phyloP scores from a whole-genome alignment of 2,329 filamentous ascomycete species.

The Ophiocordyceps polyrhachis-furcata region DNA sequence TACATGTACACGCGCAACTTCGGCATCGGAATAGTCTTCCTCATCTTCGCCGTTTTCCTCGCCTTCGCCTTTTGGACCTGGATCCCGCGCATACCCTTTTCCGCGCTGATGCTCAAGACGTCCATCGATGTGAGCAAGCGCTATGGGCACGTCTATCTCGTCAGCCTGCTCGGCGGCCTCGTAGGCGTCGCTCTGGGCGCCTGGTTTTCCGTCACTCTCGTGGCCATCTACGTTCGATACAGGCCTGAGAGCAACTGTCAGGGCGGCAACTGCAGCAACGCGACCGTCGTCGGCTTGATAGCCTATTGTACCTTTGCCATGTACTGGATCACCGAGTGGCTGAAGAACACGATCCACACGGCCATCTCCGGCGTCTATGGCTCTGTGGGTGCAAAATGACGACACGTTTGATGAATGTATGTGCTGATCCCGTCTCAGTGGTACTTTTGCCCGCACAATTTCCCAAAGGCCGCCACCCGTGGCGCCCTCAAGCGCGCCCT shows the following conservation, averaged over 20 bases:
- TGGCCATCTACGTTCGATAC: constrained; percentile 72
- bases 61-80: constrained; percentile 51
- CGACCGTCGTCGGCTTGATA: constrained; percentile 65
- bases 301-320: constrained; percentile 80
- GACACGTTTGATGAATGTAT: no score
- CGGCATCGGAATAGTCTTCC: constrained; percentile 71
- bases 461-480: constrained; percentile 61
- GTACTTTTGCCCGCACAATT: constrained; percentile 62
- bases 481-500: constrained; percentile 66
- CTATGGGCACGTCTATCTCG: constrained; percentile 71
- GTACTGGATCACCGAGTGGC: constrained; percentile 86
- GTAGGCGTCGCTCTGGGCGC: constrained; percentile 57
- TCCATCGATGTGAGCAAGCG: constrained; percentile 69
- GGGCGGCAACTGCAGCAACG: constrained; percentile 44
- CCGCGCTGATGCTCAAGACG: constrained; percentile 73
- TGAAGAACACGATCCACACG: constrained; percentile 86
- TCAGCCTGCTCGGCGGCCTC: constrained; percentile 69
- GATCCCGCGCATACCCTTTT: constrained; percentile 83
- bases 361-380: constrained; percentile 80
- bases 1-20: constrained; percentile 57
- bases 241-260: constrained; percentile 35
- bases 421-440: constrained; percentile 23
- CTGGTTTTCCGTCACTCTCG: constrained; percentile 74
- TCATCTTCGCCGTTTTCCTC: constrained; percentile 38
- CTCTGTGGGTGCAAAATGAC: constrained; percentile 16